A percentile compares a stretch with the other conserved stretches of the same genome.
phyloP scores from a whole-genome alignment of 2,329 filamentous ascomycete species.

The Penicillium sp. region DNA sequence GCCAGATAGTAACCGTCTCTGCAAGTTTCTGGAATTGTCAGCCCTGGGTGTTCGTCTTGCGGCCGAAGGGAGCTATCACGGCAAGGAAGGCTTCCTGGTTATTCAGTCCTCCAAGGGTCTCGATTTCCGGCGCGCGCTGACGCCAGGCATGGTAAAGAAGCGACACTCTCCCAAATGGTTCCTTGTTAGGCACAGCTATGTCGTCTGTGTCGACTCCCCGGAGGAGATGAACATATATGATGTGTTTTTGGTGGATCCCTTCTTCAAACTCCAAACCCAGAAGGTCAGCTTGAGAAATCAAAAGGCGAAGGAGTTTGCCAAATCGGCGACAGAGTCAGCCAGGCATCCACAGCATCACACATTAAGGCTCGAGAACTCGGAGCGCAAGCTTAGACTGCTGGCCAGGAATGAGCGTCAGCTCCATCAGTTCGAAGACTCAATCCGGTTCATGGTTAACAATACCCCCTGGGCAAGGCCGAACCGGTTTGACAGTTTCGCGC shows the following conservation, averaged over 20 bases:
- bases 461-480: constrained; percentile 77
- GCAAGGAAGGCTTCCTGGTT: constrained; percentile 88
- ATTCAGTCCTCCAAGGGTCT: constrained; percentile 86
- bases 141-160: constrained; percentile 66
- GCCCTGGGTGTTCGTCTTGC: constrained; percentile 87
- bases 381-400: constrained; percentile 82
- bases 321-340: constrained; percentile 55
- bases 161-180: constrained; percentile 95
- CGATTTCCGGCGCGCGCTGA: constrained; percentile 72
- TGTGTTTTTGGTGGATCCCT: constrained; percentile 88
- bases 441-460: constrained; percentile 71
- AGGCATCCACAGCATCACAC: constrained; percentile 66
- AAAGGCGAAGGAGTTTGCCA: constrained; percentile 53
- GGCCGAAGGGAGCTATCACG: constrained; percentile 91
- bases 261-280: constrained; percentile 74
- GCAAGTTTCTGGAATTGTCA: constrained; percentile 90
- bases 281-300: constrained; percentile 44
- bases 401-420: constrained; percentile 84
- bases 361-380: constrained; percentile 78
- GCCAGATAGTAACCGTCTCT: constrained; percentile 87
- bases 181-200: constrained; percentile 90
- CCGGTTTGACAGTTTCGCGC: constrained; percentile 87
- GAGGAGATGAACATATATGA: constrained; percentile 99
- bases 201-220: constrained; percentile 95
- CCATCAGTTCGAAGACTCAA: constrained; percentile 86